These are phyloP conservation scores for Calonectria honghensis DNA, from an alignment of 2,329 filamentous ascomycete species.

Conservation along the genomic window DNA sequence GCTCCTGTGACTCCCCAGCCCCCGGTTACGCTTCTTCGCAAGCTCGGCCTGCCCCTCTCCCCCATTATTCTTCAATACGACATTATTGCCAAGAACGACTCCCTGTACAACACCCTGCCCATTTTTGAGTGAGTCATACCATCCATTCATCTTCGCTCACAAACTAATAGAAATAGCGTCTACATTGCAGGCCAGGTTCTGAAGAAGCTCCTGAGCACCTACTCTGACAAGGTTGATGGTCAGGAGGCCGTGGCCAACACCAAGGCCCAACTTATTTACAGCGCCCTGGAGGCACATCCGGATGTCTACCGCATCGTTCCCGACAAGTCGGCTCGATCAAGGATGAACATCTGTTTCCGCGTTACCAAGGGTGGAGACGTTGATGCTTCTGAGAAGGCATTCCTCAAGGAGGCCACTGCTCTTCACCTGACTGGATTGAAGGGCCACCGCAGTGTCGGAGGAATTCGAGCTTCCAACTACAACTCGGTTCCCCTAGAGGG, in stretches of 20 bases:
- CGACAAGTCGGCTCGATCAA: conserved; percentile 82
- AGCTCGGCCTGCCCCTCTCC: conserved; percentile 84
- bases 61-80: conserved; percentile 90
- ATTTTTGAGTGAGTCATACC: conserved; percentile 82
- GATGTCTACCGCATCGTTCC: conserved; percentile 86
- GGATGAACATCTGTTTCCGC: conserved; percentile 98
- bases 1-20: conserved; percentile 74
- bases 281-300: conserved; percentile 82
- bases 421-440: conserved; percentile 86
- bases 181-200: conserved; percentile 94
- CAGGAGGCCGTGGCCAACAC: conserved; percentile 83
- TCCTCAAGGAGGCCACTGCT: conserved; percentile 83
- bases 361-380: conserved; percentile 76
- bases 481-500: conserved; percentile 85
- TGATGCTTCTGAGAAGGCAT: conserved; percentile 84
- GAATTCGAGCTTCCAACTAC: conserved; percentile 89
- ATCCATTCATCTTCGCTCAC: background rate
- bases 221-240: conserved; percentile 81
- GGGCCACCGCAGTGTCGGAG: conserved; percentile 85
- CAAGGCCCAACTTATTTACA: conserved; percentile 87
- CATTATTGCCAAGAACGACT: conserved; percentile 93
- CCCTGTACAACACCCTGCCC: conserved; percentile 94
- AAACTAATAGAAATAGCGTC: conserved; percentile 71
- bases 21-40: conserved; percentile 80
- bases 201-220: conserved; percentile 80